Conservation (phyloP, 1,284 basidiomycete species). For the Irpex sp. region DNA sequence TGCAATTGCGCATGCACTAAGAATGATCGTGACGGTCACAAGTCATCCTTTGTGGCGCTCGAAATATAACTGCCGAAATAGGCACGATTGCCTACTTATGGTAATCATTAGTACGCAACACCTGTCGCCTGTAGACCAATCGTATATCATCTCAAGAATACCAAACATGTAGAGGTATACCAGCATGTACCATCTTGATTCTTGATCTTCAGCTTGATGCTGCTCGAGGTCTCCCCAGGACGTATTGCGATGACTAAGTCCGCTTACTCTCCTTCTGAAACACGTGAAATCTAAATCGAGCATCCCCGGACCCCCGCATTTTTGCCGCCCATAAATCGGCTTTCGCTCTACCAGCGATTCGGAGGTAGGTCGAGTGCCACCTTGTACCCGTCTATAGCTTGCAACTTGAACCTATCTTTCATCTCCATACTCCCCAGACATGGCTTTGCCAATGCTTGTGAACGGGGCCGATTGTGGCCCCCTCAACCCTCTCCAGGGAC, state of each 20-base stretch:
- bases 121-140: too few species aligned
- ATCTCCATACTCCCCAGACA: constrained; percentile 23
- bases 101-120: too few species aligned
- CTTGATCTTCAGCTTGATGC: background rate
- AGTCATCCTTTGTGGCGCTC: too few species aligned
- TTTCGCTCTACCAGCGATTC: background rate
- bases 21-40: too few species aligned
- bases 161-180: too few species aligned
- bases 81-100: too few species aligned
- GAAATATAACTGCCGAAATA: too few species aligned
- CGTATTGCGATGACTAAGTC: background rate
- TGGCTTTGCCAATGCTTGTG: constrained; percentile 76
- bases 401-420: background rate
- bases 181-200: too few species aligned
- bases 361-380: background rate
- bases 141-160: too few species aligned
- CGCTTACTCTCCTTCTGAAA: background rate
- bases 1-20: too few species aligned
- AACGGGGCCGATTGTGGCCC: constrained; percentile 79
- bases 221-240: background rate
- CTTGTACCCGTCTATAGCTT: background rate
- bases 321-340: background rate
- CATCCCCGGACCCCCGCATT: background rate
- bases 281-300: background rate
- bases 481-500: constrained; percentile 73